phyloP scores from a whole-genome alignment of 2,329 filamentous ascomycete species.

The Harringtonia lauricola region DNA sequence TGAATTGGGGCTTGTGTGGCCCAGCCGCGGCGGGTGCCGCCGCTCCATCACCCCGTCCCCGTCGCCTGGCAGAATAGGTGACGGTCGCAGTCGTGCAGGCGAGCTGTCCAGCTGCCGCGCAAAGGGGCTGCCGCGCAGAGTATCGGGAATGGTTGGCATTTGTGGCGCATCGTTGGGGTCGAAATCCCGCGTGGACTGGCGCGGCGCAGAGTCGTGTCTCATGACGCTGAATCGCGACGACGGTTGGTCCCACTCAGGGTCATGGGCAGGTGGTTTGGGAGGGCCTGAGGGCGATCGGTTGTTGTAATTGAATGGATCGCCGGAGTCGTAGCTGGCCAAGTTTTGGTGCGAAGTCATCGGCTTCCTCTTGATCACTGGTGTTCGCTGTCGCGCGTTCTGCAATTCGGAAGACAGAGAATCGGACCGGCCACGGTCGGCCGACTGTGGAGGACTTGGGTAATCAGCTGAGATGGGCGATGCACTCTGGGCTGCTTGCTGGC shows the following conservation, averaged over 20 bases:
- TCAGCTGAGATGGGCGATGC: slow-evolving; percentile 9
- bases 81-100: not conserved
- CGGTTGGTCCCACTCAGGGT: slow-evolving; percentile 34
- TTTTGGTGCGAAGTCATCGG: slow-evolving; percentile 6
- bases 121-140: slow-evolving; percentile 2
- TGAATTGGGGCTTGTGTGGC: slow-evolving; percentile 10
- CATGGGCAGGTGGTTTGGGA: slow-evolving; percentile 11
- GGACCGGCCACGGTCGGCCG: no score
- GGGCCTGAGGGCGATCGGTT: slow-evolving; percentile 3
- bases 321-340: slow-evolving; percentile 11
- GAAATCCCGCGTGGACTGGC: slow-evolving; percentile 18
- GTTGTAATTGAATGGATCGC: slow-evolving; percentile 14
- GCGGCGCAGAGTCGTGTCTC: slow-evolving; percentile 45
- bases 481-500: slow-evolving; percentile 15
- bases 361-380: slow-evolving; percentile 6
- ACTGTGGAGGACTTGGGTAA: slow-evolving; percentile 28
- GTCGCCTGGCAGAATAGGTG: not conserved
- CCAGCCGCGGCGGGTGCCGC: slow-evolving; percentile 21
- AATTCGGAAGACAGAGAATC: no score
- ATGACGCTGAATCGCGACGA: slow-evolving; percentile 53
- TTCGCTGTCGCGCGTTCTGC: not conserved
- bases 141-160: slow-evolving; percentile 8
- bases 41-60: slow-evolving; percentile 27
- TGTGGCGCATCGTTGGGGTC: slow-evolving; percentile 6
- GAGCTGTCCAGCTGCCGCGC: not conserved